Conservation (phyloP, 139 green algal species). For the Zygnema cylindricum region DNA sequence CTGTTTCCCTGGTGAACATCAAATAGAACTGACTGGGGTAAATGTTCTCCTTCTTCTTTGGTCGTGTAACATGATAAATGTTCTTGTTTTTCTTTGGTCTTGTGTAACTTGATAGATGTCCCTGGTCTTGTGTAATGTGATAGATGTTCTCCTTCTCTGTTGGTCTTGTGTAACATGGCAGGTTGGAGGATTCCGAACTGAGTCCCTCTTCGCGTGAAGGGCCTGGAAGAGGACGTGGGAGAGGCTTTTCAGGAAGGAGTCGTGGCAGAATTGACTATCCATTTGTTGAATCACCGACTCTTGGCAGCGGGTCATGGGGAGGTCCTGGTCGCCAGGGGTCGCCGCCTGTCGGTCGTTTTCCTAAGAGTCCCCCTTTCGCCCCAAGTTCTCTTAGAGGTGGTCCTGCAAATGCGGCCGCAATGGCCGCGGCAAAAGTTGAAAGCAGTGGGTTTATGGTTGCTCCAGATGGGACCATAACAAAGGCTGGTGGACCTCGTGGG, state of each 20-base stretch:
- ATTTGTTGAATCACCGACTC: background rate
- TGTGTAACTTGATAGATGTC: too few species aligned
- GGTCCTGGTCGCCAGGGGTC: background rate
- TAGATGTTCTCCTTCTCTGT: too few species aligned
- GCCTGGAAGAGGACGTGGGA: background rate
- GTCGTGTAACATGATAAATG: too few species aligned
- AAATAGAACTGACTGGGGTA: too few species aligned
- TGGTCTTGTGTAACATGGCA: too few species aligned
- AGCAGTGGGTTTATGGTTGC: slow-evolving; percentile 21
- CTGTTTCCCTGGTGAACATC: too few species aligned
- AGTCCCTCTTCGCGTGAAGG: background rate
- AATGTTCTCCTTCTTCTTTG: too few species aligned
- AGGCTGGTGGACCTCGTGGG: background rate
- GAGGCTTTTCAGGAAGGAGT: background rate
- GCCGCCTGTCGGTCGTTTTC: background rate
- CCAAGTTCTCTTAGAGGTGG: background rate
- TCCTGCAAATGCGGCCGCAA: slow-evolving; percentile 26
- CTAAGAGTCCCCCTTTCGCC: background rate
- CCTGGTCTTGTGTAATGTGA: too few species aligned
- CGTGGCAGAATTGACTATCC: background rate
- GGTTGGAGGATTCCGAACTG: background rate
- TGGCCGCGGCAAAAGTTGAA: slow-evolving; percentile 33
- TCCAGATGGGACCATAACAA: slow-evolving; percentile 32
- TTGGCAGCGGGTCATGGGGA: background rate
- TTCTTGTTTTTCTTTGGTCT: too few species aligned